Base-by-base conservation (phyloP, 2,329 filamentous ascomycete species). In the Trichoderma citrinoviride region DNA sequence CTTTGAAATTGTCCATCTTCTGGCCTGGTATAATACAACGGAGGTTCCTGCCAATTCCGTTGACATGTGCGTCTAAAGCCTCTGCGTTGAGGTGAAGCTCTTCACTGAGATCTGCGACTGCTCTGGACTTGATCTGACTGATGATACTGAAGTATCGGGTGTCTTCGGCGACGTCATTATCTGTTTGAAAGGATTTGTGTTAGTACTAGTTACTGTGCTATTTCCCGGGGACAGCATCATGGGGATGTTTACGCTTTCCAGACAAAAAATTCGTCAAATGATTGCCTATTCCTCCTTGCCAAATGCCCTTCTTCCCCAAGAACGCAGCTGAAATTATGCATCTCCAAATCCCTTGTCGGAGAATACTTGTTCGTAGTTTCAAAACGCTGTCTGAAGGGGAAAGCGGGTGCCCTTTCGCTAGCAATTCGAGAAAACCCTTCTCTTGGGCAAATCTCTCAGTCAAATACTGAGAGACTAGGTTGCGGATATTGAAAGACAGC, bases 51-150 rank as follows among this genome's bases (percentile, higher is more conserved):
- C 1, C 7, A 4, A 33, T 15, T 17, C 7, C 7, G 12, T 37
- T 10, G 19, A 62, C 6, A 2, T 33, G n/a, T 1, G 10, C n/a
- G 1, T 21, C 8, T 12, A 56, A 14, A 14, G 15, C 54, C 15
- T 17, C 2, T 12, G 21, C 1, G 8, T 56, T 15, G n/a, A 41
- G 8, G 10, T 25, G n/a, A 5, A 10, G 5, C 7, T 44, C 21
- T 0, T 57, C 33, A 4, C 17, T 25, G 12, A 65, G 6, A 6
- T 25, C 19, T 15, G 33, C 2, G 2, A 23, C 14, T 3, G 23
- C 54, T 37, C 37, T 66, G 1, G 44, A 46, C 23, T 66, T 66
- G 14, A 46, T 52, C 5, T 37, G 57, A 10, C 64, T 66, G 14
- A 56, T 19, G 15, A 63, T 17, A 1, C 43, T n/a, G 17, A 63